Evolutionary conservation across 169 alveolate genomes (phyloP).

Genomic region (Theileria luwenshuni): DNA sequence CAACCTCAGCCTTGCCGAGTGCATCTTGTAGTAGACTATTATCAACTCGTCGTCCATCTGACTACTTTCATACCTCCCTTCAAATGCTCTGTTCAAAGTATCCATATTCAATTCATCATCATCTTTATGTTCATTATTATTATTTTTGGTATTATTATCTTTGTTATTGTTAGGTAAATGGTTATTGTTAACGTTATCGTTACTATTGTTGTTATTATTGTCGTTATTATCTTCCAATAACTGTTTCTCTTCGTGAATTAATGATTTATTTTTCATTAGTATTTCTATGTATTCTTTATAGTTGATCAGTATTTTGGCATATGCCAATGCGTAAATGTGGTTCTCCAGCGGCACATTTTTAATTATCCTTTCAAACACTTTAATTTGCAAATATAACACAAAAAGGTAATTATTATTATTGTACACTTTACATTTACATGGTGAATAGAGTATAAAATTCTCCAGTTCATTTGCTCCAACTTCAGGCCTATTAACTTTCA

Average conservation of each 20-base stretch:
- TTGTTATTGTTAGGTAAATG: too few species aligned
- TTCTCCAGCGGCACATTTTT: conserved; percentile 8
- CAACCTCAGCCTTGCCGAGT: conserved; percentile 24
- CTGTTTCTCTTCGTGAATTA: background rate
- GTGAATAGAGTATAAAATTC: background rate
- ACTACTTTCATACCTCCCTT: background rate
- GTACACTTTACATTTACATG: background rate
- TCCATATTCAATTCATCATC: background rate
- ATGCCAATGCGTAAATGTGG: background rate
- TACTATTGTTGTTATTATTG: background rate
- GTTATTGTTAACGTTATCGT: background rate
- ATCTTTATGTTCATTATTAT: background rate
- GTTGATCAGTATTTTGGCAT: background rate
- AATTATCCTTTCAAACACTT: conserved; percentile 12
- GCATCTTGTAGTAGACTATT: conserved; percentile 18
- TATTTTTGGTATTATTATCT: background rate
- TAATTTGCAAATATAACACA: conserved; percentile 9
- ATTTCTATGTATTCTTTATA: conserved; percentile 11
- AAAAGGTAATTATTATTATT: background rate
- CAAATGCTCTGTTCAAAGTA: background rate
- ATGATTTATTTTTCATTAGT: background rate
- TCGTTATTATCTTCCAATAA: background rate
- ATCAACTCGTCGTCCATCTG: conserved; percentile 22
- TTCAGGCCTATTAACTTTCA: background rate
- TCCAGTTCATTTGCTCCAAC: background rate